These are phyloP conservation scores for Epipyxis sp. DNA, from an alignment of 108 stramenopile genomes.

Conservation along the genomic window DNA sequence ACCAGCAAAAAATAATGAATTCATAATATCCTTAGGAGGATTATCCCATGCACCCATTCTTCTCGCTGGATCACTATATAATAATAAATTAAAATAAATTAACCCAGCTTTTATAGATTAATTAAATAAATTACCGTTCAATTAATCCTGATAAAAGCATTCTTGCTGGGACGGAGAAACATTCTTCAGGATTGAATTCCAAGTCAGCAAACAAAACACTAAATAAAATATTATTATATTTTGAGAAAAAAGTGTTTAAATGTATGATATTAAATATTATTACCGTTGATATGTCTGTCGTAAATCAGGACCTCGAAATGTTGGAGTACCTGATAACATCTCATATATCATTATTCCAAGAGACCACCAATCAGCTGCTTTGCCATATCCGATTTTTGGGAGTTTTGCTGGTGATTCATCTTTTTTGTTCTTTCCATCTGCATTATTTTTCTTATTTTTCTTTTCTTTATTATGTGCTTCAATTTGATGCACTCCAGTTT, in stretches of 20 bases:
- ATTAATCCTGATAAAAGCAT: slow-evolving; percentile 5
- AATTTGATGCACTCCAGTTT: slow-evolving; percentile 15
- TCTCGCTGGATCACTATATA: slow-evolving; percentile 2
- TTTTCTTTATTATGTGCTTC: slow-evolving; percentile 20
- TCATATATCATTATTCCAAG: slow-evolving; percentile 32
- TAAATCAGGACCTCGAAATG: slow-evolving; percentile 27
- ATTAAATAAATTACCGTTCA: not conserved
- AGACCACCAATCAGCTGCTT: slow-evolving; percentile 34
- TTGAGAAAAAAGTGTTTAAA: not conserved
- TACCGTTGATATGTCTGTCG: slow-evolving; percentile 29
- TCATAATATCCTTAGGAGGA: slow-evolving; percentile 27
- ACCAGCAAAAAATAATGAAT: slow-evolving; percentile 5
- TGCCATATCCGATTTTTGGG: slow-evolving; percentile 13
- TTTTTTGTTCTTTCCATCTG: slow-evolving; percentile 16
- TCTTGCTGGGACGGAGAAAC: slow-evolving; percentile 8
- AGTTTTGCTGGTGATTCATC: not conserved
- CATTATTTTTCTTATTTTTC: not conserved
- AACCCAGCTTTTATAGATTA: not conserved
- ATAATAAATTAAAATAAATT: not conserved
- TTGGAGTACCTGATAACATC: slow-evolving; percentile 27
- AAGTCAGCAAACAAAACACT: slow-evolving; percentile 19
- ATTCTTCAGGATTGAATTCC: slow-evolving; percentile 22
- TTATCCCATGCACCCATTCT: slow-evolving; percentile 21
- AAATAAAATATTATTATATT: not conserved
- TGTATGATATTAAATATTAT: not conserved